A percentile compares a stretch with the other conserved stretches of the same genome.
Evolutionary conservation across 2,329 filamentous ascomycete genomes (phyloP).

Genomic region (Metarhizium brunneum): DNA sequence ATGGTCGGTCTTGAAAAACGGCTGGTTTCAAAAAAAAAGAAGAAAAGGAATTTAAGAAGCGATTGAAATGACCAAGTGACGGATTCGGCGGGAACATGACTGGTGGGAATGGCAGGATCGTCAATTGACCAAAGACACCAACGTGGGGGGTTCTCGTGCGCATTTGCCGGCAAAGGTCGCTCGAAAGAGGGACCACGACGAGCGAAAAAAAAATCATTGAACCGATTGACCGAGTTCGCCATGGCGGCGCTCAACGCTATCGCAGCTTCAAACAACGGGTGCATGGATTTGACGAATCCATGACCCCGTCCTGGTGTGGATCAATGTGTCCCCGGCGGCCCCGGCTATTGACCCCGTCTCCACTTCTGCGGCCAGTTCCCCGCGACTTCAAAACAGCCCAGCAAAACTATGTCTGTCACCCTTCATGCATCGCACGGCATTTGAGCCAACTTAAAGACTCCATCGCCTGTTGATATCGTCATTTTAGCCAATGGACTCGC

Average conservation of each 20-base stretch:
- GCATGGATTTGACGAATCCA: neutral
- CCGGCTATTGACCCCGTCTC: constrained; percentile 7
- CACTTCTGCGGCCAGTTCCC: constrained; percentile 1
- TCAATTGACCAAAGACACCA: neutral
- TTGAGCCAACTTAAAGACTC: constrained; percentile 7
- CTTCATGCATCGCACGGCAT: constrained; percentile 4
- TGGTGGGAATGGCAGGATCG: neutral
- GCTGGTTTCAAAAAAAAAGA: neutral
- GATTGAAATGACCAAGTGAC: neutral
- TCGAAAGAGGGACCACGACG: too few species aligned
- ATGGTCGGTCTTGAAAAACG: too few species aligned
- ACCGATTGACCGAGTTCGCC: too few species aligned
- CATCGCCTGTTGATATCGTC: constrained; percentile 1
- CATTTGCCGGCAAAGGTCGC: neutral
- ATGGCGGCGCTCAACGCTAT: too few species aligned
- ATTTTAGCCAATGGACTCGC: constrained; percentile 7
- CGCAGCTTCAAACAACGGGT: too few species aligned
- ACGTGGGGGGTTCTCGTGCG: neutral
- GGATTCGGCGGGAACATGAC: neutral
- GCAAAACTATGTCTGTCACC: neutral
- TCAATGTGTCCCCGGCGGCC: neutral
- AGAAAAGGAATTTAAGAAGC: neutral
- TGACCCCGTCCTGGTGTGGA: neutral
- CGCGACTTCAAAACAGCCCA: neutral
- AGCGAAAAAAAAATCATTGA: too few species aligned